A percentile compares a stretch with the other conserved stretches of the same genome.
Conservation (phyloP, 257 asterid species). For the Solanum pennellii region DNA sequence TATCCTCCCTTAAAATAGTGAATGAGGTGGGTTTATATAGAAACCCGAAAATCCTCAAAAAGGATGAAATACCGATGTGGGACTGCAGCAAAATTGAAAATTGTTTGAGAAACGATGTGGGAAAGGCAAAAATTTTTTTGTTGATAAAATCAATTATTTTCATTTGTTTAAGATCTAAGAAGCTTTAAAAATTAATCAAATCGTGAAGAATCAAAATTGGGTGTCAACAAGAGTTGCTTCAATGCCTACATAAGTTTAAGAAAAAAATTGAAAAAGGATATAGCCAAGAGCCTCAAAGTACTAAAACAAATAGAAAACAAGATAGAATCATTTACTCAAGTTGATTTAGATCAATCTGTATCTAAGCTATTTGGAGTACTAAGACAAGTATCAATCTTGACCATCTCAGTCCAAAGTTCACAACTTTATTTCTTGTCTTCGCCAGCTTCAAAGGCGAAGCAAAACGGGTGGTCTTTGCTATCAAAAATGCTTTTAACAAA, state of each 20-base stretch:
- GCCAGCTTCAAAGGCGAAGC: neutral
- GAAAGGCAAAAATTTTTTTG: no score
- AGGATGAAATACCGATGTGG: no score
- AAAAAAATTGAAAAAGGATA: slow-evolving; percentile 24
- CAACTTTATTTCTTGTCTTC: neutral
- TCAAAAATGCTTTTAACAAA: neutral
- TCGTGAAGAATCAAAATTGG: no score
- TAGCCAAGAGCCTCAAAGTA: slow-evolving; percentile 20
- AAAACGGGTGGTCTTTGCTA: neutral
- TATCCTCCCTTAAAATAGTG: no score
- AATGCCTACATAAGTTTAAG: slow-evolving; percentile 3
- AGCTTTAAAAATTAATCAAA: no score
- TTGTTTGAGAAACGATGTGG: no score
- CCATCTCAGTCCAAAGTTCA: neutral
- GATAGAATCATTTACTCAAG: neutral
- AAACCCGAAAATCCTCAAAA: no score
- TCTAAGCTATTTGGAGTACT: neutral
- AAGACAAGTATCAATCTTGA: neutral
- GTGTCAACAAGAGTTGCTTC: neutral
- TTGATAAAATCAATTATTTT: no score
- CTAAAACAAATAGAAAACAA: slow-evolving; percentile 19
- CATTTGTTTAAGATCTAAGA: no score
- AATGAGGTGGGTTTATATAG: no score
- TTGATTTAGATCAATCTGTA: neutral
- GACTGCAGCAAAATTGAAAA: no score